phyloP scores from a whole-genome alignment of 31 red algal genomes.

The Endocladia muricata region DNA sequence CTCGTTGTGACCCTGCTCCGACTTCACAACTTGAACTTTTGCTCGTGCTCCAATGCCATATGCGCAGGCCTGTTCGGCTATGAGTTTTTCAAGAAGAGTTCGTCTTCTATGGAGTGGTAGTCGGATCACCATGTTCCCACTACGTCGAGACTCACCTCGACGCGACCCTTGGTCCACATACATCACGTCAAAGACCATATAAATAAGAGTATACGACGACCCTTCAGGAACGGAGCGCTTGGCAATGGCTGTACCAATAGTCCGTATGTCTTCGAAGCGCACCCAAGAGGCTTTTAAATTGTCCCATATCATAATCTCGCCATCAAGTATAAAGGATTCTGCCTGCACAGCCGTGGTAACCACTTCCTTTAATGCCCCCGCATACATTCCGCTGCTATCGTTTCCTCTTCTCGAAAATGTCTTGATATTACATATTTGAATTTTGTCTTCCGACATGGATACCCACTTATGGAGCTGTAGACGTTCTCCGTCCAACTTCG shows the following conservation, averaged over 20 bases:
- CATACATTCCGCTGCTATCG: conserved; percentile 76
- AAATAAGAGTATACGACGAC: conserved; percentile 53
- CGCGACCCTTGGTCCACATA: conserved; percentile 44
- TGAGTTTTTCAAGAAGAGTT: conserved; percentile 39
- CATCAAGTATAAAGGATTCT: conserved; percentile 72
- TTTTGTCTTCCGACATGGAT: not conserved
- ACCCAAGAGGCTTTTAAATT: conserved; percentile 45
- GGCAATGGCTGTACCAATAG: conserved; percentile 41
- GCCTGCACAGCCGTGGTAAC: conserved; percentile 51
- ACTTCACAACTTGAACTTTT: conserved; percentile 44
- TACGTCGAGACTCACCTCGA: conserved; percentile 2
- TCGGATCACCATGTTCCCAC: conserved; percentile 62
- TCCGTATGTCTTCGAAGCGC: conserved; percentile 66
- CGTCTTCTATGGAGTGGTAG: conserved; percentile 52
- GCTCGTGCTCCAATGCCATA: conserved; percentile 33
- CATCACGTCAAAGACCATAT: conserved; percentile 78
- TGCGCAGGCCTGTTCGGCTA: not conserved
- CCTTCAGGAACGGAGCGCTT: conserved; percentile 38
- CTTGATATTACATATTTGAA: conserved; percentile 19
- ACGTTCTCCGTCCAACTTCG: conserved; percentile 86
- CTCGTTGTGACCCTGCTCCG: conserved; percentile 56
- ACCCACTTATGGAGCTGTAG: conserved; percentile 78
- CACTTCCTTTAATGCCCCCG: conserved; percentile 40
- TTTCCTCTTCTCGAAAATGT: conserved; percentile 69
- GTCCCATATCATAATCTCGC: conserved; percentile 87